phyloP scores from a whole-genome alignment of 2,329 filamentous ascomycete species.

The Camptophora hylomeconis region DNA sequence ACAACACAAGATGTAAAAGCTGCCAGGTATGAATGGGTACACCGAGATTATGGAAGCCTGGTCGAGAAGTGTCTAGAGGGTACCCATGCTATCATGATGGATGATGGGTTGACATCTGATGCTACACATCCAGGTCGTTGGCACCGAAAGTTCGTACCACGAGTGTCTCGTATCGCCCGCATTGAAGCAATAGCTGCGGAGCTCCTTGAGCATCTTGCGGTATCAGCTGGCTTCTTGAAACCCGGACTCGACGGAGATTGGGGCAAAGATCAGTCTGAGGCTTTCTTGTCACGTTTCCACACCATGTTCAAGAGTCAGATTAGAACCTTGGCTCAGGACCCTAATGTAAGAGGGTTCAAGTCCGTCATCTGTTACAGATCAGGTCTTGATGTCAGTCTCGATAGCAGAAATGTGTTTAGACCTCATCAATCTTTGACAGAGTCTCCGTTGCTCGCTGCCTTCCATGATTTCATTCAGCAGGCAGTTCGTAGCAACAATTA shows the following conservation, averaged over 20 bases:
- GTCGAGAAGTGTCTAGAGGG: slow-evolving; percentile 53
- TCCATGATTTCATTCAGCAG: slow-evolving; percentile 14
- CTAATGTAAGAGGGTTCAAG: slow-evolving; percentile 67
- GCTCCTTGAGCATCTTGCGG: slow-evolving; percentile 41
- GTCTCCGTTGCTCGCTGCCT: slow-evolving; percentile 12
- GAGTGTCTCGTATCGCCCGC: slow-evolving; percentile 57
- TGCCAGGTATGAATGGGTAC: slow-evolving; percentile 34
- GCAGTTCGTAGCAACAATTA: slow-evolving; percentile 20
- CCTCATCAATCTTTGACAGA: slow-evolving; percentile 17
- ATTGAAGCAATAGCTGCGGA: slow-evolving; percentile 60
- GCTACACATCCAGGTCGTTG: slow-evolving; percentile 47
- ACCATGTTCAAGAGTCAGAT: slow-evolving; percentile 42
- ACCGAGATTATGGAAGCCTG: slow-evolving; percentile 43
- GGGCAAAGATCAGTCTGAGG: slow-evolving; percentile 18
- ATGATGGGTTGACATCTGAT: slow-evolving; percentile 54
- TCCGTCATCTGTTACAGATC: slow-evolving; percentile 71
- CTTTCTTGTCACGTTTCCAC: slow-evolving; percentile 28
- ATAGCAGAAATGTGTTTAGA: slow-evolving; percentile 17
- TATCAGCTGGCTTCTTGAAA: slow-evolving; percentile 27
- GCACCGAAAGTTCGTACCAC: slow-evolving; percentile 53
- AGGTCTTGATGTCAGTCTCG: slow-evolving; percentile 46
- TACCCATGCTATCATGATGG: slow-evolving; percentile 63
- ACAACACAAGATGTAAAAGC: slow-evolving; percentile 46
- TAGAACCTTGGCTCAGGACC: slow-evolving; percentile 44
- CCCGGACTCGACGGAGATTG: slow-evolving; percentile 26